These are phyloP conservation scores for Iberis pinnata DNA, from an alignment of 345 rosid species.

Conservation along the genomic window DNA sequence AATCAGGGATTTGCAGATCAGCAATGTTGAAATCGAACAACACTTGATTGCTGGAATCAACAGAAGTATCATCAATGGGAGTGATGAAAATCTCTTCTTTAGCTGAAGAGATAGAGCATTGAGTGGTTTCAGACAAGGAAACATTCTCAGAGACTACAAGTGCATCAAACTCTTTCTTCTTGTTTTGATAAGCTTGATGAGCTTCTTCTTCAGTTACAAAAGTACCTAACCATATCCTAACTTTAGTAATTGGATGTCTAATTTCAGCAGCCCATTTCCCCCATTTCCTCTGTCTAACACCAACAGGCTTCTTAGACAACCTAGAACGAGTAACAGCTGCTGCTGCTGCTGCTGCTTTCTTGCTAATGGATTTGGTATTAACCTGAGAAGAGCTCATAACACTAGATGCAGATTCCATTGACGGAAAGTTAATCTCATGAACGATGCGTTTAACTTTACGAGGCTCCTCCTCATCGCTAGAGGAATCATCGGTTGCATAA, in stretches of 20 bases:
- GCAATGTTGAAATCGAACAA: slow-evolving; percentile 27
- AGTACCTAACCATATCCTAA: slow-evolving; percentile 87
- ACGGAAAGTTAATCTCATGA: slow-evolving; percentile 46
- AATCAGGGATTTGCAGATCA: slow-evolving; percentile 41
- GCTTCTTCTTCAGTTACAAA: slow-evolving; percentile 77
- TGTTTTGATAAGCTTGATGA: slow-evolving; percentile 57
- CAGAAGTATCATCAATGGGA: neutral
- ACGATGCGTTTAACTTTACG: slow-evolving; percentile 44
- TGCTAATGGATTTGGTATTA: slow-evolving; percentile 39
- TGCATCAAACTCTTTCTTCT: slow-evolving; percentile 62
- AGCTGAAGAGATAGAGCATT: slow-evolving; percentile 45
- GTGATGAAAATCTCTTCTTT: slow-evolving; percentile 10
- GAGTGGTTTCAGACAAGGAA: slow-evolving; percentile 35
- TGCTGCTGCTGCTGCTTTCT: slow-evolving; percentile 3
- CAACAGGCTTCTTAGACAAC: slow-evolving; percentile 38
- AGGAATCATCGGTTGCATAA: slow-evolving; percentile 82
- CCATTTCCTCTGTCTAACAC: slow-evolving; percentile 94
- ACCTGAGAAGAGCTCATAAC: slow-evolving; percentile 54
- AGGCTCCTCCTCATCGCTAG: slow-evolving; percentile 78
- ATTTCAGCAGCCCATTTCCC: slow-evolving; percentile 99
- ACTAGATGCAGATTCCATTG: neutral
- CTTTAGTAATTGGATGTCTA: slow-evolving; percentile 51
- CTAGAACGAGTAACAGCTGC: slow-evolving; percentile 6
- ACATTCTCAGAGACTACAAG: slow-evolving; percentile 17
- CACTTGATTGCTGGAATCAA: slow-evolving; percentile 14